Percentiles rank a stretch among this genome's conserved stretches.
These are phyloP conservation scores for Aspergillus piperis DNA, from an alignment of 2,329 filamentous ascomycete species.

Conservation along the genomic window DNA sequence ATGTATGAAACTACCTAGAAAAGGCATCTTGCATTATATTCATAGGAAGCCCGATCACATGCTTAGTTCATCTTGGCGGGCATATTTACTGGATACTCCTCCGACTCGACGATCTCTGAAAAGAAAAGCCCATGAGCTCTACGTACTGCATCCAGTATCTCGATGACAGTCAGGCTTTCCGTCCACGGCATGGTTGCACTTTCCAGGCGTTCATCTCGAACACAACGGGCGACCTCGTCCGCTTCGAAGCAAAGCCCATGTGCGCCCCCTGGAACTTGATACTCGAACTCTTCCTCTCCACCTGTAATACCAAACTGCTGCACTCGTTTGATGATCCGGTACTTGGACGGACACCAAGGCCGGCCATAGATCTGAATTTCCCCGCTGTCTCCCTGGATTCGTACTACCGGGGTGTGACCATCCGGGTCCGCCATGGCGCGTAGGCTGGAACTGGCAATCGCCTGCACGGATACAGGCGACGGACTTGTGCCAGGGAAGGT, in stretches of 20 bases:
- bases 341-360: neutral
- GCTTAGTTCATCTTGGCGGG: neutral
- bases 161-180: neutral
- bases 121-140: neutral
- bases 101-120: neutral
- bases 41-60: accelerated
- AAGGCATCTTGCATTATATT: neutral
- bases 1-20: neutral
- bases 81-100: neutral
- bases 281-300: neutral
- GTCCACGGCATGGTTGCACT: neutral
- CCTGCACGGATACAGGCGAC: neutral
- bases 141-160: neutral
- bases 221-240: neutral
- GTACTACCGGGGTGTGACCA: neutral
- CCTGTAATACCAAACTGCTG: neutral
- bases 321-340: neutral
- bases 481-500: neutral
- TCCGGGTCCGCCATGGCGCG: neutral
- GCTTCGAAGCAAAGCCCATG: neutral
- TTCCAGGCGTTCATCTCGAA: neutral
- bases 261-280: neutral
- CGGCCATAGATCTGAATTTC: neutral
- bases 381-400: neutral
- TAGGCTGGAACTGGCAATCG: neutral